phyloP scores from a whole-genome alignment of 2,329 filamentous ascomycete genomes.

The Calonectria naviculata region DNA sequence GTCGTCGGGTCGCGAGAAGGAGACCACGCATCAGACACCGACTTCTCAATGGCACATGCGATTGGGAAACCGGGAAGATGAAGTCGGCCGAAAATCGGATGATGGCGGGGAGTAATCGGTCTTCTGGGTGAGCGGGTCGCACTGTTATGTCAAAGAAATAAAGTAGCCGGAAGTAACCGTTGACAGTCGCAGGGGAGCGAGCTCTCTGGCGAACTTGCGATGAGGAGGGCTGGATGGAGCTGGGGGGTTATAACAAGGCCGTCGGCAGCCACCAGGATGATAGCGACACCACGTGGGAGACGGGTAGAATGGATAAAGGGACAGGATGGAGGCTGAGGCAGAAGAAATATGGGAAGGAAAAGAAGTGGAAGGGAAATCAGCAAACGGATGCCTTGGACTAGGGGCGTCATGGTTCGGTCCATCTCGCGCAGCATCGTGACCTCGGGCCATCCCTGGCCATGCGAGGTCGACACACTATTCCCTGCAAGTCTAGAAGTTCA shows the following conservation, averaged over 20 bases:
- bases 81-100: conserved; percentile 17
- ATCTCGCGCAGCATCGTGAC: conserved; percentile 43
- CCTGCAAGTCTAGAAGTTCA: conserved; percentile 28
- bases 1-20: background rate
- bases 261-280: conserved; percentile 11
- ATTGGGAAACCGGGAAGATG: background rate
- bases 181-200: background rate
- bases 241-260: background rate
- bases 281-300: conserved; percentile 10
- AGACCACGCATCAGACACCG: background rate
- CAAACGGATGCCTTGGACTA: conserved; percentile 37
- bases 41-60: conserved; percentile 8
- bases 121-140: background rate
- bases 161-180: conserved; percentile 14
- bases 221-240: background rate
- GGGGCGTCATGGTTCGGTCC: conserved; percentile 44
- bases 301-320: background rate
- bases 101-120: conserved; percentile 13
- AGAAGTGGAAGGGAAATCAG: conserved; percentile 26
- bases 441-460: conserved; percentile 38
- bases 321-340: conserved; percentile 1
- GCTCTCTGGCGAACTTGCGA: background rate
- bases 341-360: conserved; percentile 31
- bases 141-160: background rate
- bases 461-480: conserved; percentile 26